Base-by-base conservation (phyloP, 148 eudicot species). In the Rheum nobile region DNA sequence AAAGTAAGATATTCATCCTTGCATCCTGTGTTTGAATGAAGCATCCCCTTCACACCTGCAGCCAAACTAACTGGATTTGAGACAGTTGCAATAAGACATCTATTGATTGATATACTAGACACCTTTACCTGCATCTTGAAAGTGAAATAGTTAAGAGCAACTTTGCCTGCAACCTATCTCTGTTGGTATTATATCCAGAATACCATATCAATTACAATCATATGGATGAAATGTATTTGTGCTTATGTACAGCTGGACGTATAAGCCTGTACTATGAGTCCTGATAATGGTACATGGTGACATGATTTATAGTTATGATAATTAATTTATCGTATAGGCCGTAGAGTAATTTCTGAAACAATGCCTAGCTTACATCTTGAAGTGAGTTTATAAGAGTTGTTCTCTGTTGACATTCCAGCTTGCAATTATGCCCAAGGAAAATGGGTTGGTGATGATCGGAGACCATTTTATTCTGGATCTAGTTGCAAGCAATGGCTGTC, bases 401-500 rank as follows among this genome's bases (percentile, higher is more conserved):
- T 4, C 8, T n/a, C 57, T 71, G 12, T 24, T 78, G 73, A 26
- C 37, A 16, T 83, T 80, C 67, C 86, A 95, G 98, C 76, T 42
- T 95, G 98, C 80, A 87, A 87, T 80, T 88, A 77, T 84, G 86
- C 91, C 57, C 87, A 79, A 75, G 98, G 98, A 28, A 88, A 88
- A 80, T 95, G 98, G 98, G 89, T 95, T 74, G 74, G 75, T 28
- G 98, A 91, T 83, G 89, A 90, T 52, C 71, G 68, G 19, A 80
- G 90, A 52, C 97, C 98, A 55, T 82, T 95, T 67, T 95, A 95
- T 86, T 90, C 98, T 69, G 98, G 98, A 61, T 87, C 80, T 75
- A 88, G 87, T 71, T 95, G 98, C 83, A 84, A 87, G 80, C 96
- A 87, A 72, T 95, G 97, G 98, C 82, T 95, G 81, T 95, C 98